These are phyloP conservation scores for Xylaria sp. DNA, from an alignment of 2,329 filamentous ascomycete genomes.

Conservation along the genomic window DNA sequence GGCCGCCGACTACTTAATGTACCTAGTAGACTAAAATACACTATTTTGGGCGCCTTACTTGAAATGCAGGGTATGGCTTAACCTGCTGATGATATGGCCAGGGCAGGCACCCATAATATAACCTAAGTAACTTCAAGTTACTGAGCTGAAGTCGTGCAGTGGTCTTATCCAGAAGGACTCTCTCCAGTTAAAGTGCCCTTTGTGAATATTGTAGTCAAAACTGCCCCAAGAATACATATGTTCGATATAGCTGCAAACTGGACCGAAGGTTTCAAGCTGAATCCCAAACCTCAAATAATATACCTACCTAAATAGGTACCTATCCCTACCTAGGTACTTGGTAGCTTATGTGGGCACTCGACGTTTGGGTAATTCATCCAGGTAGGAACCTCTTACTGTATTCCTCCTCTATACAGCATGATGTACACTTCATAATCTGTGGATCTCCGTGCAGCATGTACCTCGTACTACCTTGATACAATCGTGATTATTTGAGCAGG, in stretches of 20 bases:
- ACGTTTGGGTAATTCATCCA: too few species aligned
- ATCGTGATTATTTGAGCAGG: not conserved
- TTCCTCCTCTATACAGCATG: not conserved
- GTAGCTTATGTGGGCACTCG: too few species aligned
- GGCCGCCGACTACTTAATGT: not conserved
- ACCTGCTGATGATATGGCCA: too few species aligned
- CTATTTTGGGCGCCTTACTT: too few species aligned
- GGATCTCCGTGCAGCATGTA: not conserved
- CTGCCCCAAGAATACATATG: not conserved
- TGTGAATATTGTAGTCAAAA: not conserved
- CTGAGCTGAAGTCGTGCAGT: not conserved
- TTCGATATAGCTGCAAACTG: not conserved
- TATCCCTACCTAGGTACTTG: not conserved
- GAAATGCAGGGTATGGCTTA: not conserved
- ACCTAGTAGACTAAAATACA: not conserved
- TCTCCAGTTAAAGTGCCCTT: not conserved
- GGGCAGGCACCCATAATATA: too few species aligned
- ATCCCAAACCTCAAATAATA: not conserved
- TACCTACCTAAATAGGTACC: not conserved
- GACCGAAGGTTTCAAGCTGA: not conserved
- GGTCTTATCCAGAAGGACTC: not conserved
- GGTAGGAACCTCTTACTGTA: not conserved
- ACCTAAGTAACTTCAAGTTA: too few species aligned
- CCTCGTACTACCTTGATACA: too few species aligned
- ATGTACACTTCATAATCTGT: not conserved